A percentile compares a stretch with the other conserved stretches of the same genome.
phyloP scores from a whole-genome alignment of 1,139 yeast species.

The Yarrowia galli region DNA sequence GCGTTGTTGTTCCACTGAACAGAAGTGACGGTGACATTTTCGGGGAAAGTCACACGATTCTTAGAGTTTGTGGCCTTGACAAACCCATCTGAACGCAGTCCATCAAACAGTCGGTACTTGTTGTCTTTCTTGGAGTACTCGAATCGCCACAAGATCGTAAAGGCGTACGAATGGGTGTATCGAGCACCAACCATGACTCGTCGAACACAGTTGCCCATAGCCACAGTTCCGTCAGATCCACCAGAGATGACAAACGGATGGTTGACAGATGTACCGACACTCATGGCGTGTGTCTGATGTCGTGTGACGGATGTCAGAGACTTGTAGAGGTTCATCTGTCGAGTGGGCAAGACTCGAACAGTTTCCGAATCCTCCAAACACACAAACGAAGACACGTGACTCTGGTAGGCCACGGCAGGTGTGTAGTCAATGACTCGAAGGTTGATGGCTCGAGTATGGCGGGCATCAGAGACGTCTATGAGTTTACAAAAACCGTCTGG shows the following conservation, averaged over 20 bases:
- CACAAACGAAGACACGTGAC: conserved; percentile 53
- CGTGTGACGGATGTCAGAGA: conserved; percentile 52
- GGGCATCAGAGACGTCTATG: conserved; percentile 56
- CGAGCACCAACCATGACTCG: conserved; percentile 55
- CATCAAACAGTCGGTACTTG: conserved; percentile 52
- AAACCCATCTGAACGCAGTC: conserved; percentile 44
- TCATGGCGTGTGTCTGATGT: conserved; percentile 54
- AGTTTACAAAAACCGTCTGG: conserved; percentile 56
- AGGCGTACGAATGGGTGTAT: conserved; percentile 47
- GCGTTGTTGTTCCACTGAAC: conserved; percentile 68
- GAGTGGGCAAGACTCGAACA: conserved; percentile 52
- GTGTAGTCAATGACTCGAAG: conserved; percentile 51
- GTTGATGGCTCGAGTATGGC: conserved; percentile 51
- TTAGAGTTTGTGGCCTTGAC: conserved; percentile 44
- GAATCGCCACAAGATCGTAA: conserved; percentile 51
- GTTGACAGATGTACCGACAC: conserved; percentile 53
- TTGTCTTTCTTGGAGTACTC: conserved; percentile 52
- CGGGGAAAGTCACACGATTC: conserved; percentile 55
- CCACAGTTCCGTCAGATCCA: conserved; percentile 65
- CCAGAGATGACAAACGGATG: conserved; percentile 73
- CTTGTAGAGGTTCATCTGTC: conserved; percentile 48
- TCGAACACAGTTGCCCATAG: conserved; percentile 55
- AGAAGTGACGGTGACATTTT: conserved; percentile 61
- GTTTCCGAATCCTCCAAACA: conserved; percentile 55
- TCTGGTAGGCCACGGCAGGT: conserved; percentile 50